These are phyloP conservation scores for Furculomyces boomerangus DNA, from an alignment of 371 early-diverging fungal species.

Conservation along the genomic window DNA sequence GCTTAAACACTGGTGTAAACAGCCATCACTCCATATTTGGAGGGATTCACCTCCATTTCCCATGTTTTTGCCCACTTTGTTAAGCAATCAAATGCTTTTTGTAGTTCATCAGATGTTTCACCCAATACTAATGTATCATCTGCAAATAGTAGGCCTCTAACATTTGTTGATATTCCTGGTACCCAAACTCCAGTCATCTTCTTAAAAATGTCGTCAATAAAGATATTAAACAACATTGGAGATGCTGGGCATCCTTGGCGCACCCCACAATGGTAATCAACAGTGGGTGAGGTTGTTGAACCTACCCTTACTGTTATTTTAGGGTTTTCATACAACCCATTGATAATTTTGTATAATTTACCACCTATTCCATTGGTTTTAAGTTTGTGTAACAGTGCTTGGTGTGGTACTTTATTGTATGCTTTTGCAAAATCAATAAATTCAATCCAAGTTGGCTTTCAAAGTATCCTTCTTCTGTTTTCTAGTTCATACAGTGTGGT, in stretches of 20 bases:
- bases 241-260: neutral
- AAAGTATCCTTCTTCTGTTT: neutral
- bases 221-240: neutral
- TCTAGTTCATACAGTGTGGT: neutral
- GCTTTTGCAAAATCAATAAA: slow-evolving; percentile 2
- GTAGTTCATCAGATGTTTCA: neutral
- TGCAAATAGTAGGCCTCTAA: neutral
- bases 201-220: neutral
- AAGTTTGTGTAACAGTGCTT: neutral
- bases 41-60: neutral
- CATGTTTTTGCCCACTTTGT: neutral
- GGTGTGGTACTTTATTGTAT: neutral
- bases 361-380: neutral
- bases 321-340: neutral
- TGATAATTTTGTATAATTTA: neutral
- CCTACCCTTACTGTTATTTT: neutral
- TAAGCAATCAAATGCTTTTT: neutral
- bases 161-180: neutral
- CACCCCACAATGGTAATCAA: neutral
- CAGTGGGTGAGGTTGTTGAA: no score
- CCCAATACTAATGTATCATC: neutral
- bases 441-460: neutral
- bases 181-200: neutral
- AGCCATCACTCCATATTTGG: neutral
- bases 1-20: neutral